Conservation (phyloP, 371 early-diverging fungal species). For the Funneliformis caledonium region DNA sequence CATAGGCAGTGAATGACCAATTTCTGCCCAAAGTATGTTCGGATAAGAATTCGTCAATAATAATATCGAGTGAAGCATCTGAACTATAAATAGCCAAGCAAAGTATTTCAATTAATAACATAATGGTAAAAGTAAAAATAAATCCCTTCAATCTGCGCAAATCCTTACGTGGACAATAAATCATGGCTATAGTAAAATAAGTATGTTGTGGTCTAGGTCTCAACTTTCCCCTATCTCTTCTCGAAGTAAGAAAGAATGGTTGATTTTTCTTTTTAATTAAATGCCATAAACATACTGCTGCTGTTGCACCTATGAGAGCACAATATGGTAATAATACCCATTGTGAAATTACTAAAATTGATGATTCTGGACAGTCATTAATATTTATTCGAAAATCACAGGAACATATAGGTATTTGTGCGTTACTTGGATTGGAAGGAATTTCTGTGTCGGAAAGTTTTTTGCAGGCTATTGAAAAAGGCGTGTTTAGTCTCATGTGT, state of each 20-base stretch:
- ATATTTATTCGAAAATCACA: conserved; percentile 29
- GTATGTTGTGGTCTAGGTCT: conserved; percentile 28
- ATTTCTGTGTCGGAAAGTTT: too few species aligned
- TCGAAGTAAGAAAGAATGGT: conserved; percentile 8
- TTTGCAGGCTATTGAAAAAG: too few species aligned
- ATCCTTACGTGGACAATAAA: not conserved
- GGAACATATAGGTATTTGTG: not conserved
- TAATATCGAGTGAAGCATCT: conserved; percentile 2
- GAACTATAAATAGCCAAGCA: not conserved
- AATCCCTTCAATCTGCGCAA: not conserved
- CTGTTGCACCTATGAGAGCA: not conserved
- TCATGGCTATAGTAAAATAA: not conserved
- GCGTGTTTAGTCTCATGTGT: too few species aligned
- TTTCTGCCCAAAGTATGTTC: conserved; percentile 7
- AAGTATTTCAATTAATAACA: too few species aligned
- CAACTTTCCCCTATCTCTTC: conserved; percentile 25
- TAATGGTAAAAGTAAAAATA: not conserved
- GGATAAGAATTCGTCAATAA: conserved; percentile 12
- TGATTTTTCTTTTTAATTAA: conserved; percentile 12
- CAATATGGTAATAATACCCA: not conserved
- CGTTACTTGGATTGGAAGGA: not conserved
- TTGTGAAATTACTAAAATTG: not conserved
- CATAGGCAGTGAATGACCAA: not conserved
- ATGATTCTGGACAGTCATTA: not conserved
- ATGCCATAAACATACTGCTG: not conserved